Evolutionary conservation across 208 protist species (phyloP).

Genomic region (Strigomonas oncopelti): DNA sequence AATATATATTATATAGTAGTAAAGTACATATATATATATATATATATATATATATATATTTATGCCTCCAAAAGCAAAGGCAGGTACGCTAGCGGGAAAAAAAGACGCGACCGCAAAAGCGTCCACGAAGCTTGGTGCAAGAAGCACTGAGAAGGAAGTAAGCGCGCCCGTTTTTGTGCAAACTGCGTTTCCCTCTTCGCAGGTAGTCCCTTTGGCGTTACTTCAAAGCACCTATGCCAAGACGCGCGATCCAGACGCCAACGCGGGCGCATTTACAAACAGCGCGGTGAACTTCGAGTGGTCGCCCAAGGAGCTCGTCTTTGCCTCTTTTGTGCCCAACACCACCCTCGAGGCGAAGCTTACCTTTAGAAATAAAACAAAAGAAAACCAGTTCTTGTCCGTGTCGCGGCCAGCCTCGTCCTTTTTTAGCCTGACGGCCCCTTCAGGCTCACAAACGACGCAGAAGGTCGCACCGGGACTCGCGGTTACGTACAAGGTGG

Average conservation of each 20-base stretch:
- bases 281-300: slow-evolving; percentile 56
- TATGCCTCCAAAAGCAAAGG: slow-evolving; percentile 1
- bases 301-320: slow-evolving; percentile 71
- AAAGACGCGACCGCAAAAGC: not conserved
- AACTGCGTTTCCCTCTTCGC: not conserved
- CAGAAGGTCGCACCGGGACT: slow-evolving; percentile 89
- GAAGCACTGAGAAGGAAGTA: not conserved
- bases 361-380: slow-evolving; percentile 86
- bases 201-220: not conserved
- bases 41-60: not conserved
- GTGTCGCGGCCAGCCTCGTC: slow-evolving; percentile 64
- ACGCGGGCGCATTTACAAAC: not conserved
- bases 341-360: slow-evolving; percentile 65
- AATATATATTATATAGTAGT: too few species aligned
- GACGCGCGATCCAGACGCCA: not conserved
- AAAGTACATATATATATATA: too few species aligned
- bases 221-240: not conserved
- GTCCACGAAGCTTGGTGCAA: not conserved
- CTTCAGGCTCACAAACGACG: slow-evolving; percentile 43
- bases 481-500: slow-evolving; percentile 78
- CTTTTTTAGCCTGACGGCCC: slow-evolving; percentile 67
- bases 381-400: slow-evolving; percentile 74
- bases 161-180: not conserved
- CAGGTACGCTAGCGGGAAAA: not conserved
- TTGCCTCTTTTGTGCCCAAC: slow-evolving; percentile 66